Evolutionary conservation across 257 asterid species (phyloP), one percentile per base, ranked within the genome.

Genomic region (Solanum piurae): DNA sequence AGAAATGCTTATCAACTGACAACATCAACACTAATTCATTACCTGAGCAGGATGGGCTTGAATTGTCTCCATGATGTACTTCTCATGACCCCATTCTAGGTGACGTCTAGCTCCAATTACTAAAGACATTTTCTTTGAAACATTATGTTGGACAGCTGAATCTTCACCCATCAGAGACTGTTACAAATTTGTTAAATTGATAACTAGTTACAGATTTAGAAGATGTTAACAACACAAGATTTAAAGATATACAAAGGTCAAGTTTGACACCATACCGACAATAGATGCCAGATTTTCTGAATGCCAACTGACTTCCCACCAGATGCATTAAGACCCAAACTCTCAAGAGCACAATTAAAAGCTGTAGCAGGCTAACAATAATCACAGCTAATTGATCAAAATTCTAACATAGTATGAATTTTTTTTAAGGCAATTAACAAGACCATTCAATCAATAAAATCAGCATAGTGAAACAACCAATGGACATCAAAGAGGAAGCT

Each of bases 41-140:
- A 97, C 99, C 98, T 97, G 98, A 12, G 96, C 94, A 87, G 98
- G 99, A 91, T 97, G 98, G 88, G 95, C 93, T 84, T 97, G 99
- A 91, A 97, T 97, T 86, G 94, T 94, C 90, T 97, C 99, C 92
- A 93, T 91, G 86, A 97, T 92, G 90, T 96, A 94, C 90, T 96
- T 97, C 83, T 92, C 98, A 71, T 97, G 99, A 55, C 99, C 99
- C 98, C 95, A 95, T 87, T 97, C 99, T 83, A 97, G 98, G 91
- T 96, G 98, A 85, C 92, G 95, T 86, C 99, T 91, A 12, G 99
- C 99, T 89, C 99, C 99, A 89, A 95, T 89, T 80, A 96, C 95
- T 66, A 97, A 88, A 40, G 98, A 93, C 96, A 96, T 95, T 88
- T 90, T 94, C 88, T 88, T 93, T 49, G 98, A 92, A 87, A 91